A percentile compares a stretch with the other conserved stretches of the same genome.
Evolutionary conservation across 2,329 filamentous ascomycete species (phyloP).

Genomic region (Fusarium avenaceum): DNA sequence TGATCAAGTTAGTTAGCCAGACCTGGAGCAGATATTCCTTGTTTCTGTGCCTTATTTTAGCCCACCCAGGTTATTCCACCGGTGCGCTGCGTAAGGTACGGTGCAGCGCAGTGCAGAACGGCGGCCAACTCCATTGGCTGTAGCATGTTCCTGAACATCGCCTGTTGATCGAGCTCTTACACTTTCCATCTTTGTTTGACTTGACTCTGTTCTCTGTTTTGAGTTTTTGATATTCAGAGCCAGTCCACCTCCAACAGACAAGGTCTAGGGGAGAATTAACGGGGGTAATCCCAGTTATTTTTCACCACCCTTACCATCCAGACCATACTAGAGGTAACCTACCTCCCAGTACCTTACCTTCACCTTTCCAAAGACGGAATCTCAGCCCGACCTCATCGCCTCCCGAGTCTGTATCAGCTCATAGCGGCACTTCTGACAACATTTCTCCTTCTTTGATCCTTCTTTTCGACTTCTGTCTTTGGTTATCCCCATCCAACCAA

Average conservation of each 20-base stretch:
- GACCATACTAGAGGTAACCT: slow-evolving; percentile 1
- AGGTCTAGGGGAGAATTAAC: slow-evolving; percentile 36
- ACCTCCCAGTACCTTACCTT: slow-evolving; percentile 10
- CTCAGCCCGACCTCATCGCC: slow-evolving; percentile 40
- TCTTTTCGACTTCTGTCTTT: slow-evolving; percentile 29
- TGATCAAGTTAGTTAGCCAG: slow-evolving; percentile 1
- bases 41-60: slow-evolving; percentile 21
- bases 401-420: slow-evolving; percentile 47
- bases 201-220: slow-evolving; percentile 41
- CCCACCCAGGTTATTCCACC: slow-evolving; percentile 11
- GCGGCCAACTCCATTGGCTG: slow-evolving; percentile 25
- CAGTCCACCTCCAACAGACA: slow-evolving; percentile 23
- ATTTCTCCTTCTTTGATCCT: slow-evolving; percentile 36
- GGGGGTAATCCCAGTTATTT: slow-evolving; percentile 46
- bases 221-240: slow-evolving; percentile 37
- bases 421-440: slow-evolving; percentile 45
- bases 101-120: background rate
- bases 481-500: slow-evolving; percentile 20
- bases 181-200: slow-evolving; percentile 27
- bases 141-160: slow-evolving; percentile 35
- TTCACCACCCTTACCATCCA: slow-evolving; percentile 32
- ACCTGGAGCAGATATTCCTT: slow-evolving; percentile 10
- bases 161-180: slow-evolving; percentile 34
- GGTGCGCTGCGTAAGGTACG: slow-evolving; percentile 23
- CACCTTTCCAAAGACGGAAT: slow-evolving; percentile 40